Percentiles rank a stretch among this genome's conserved stretches.
Evolutionary conservation across 495 filamentous ascomycete genomes (phyloP).

Genomic region (Podospora pseudocomata): DNA sequence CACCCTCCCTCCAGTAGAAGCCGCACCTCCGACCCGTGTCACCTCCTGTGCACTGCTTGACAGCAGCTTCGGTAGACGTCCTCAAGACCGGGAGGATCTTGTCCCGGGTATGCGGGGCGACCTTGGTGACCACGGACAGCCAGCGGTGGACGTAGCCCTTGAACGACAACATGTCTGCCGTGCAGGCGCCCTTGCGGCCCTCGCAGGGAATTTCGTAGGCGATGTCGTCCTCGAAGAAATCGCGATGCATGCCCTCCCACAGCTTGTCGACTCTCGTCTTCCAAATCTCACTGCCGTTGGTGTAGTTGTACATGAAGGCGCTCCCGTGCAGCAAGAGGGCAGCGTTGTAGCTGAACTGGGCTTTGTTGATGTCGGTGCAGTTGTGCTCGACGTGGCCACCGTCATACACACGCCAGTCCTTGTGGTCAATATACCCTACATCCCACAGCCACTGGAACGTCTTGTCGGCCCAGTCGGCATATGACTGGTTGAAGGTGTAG

Average conservation of each 20-base stretch:
- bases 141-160: slow-evolving; percentile 77
- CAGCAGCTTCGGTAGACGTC: slow-evolving; percentile 62
- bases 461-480: slow-evolving; percentile 71
- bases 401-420: slow-evolving; percentile 62
- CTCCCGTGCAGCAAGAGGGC: slow-evolving; percentile 69
- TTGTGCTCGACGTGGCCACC: slow-evolving; percentile 61
- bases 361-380: slow-evolving; percentile 58
- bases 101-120: slow-evolving; percentile 61
- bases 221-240: slow-evolving; percentile 53
- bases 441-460: slow-evolving; percentile 66
- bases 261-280: slow-evolving; percentile 55
- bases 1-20: slow-evolving; percentile 44
- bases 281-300: slow-evolving; percentile 45
- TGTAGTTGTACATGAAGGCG: slow-evolving; percentile 73
- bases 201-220: slow-evolving; percentile 74
- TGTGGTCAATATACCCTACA: slow-evolving; percentile 59
- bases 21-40: slow-evolving; percentile 56
- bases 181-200: slow-evolving; percentile 53
- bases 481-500: slow-evolving; percentile 75
- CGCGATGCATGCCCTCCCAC: slow-evolving; percentile 54
- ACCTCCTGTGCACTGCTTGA: slow-evolving; percentile 62
- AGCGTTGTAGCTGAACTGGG: slow-evolving; percentile 73
- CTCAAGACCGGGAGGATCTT: slow-evolving; percentile 58
- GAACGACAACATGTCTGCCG: slow-evolving; percentile 74
- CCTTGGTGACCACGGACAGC: slow-evolving; percentile 67